Evolutionary conservation across 2,329 filamentous ascomycete species (phyloP).

Genomic region (Phialophora tarda): DNA sequence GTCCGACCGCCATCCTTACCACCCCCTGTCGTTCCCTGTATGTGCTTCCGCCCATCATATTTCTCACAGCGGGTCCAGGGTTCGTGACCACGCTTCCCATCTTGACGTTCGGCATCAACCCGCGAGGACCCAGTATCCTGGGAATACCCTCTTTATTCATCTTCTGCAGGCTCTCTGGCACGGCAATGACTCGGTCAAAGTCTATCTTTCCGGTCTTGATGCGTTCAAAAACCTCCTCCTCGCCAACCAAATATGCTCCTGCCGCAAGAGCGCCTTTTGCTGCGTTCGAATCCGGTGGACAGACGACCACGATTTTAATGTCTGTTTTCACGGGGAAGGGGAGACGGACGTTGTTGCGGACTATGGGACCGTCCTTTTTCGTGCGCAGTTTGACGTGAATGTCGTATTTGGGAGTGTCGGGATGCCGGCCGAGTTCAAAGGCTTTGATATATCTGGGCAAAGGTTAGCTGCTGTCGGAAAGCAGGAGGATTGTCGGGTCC

Average conservation of each 20-base stretch:
- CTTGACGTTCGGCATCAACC: conserved; percentile 90
- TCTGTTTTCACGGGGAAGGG: conserved; percentile 90
- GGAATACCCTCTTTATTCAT: conserved; percentile 82
- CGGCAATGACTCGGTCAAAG: conserved; percentile 89
- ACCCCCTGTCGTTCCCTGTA: conserved; percentile 87
- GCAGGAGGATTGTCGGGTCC: conserved; percentile 12
- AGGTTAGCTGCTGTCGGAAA: conserved; percentile 14
- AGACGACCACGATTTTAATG: conserved; percentile 86
- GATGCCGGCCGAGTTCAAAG: conserved; percentile 83
- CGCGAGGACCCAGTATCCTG: conserved; percentile 81
- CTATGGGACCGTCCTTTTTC: conserved; percentile 80
- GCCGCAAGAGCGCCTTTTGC: conserved; percentile 75
- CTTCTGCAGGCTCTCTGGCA: conserved; percentile 75
- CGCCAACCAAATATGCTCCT: conserved; percentile 82
- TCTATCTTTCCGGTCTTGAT: conserved; percentile 77
- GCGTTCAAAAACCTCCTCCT: conserved; percentile 81
- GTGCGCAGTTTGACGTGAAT: conserved; percentile 81
- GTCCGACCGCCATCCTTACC: conserved; percentile 86
- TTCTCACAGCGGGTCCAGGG: conserved; percentile 73
- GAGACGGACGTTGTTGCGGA: conserved; percentile 85
- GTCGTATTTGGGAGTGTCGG: conserved; percentile 82
- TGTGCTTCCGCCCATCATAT: conserved; percentile 81
- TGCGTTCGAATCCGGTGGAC: conserved; percentile 76
- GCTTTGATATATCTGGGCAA: conserved; percentile 79
- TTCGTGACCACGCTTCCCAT: conserved; percentile 86